Conservation (phyloP, 73 alveolate species). For the Breviolum minutum region DNA sequence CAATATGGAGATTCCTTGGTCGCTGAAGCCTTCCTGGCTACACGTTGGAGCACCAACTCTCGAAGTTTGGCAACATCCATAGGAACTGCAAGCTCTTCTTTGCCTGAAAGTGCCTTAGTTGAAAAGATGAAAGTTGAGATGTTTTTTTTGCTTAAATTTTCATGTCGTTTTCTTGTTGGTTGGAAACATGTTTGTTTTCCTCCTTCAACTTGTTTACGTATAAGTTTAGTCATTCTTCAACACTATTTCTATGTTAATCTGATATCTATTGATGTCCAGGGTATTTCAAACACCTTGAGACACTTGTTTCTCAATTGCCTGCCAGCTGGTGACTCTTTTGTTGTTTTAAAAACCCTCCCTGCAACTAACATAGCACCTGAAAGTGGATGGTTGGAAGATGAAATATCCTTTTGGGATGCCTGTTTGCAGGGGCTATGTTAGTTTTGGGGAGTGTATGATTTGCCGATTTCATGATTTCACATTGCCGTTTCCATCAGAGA, state of each 20-base stretch:
- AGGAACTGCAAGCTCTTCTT: conserved; percentile 14
- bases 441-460: no score
- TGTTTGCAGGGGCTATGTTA: no score
- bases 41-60: neutral
- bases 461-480: no score
- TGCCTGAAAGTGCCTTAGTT: conserved; percentile 17
- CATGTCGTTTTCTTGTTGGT: neutral
- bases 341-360: no score
- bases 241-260: no score
- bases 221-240: neutral
- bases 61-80: neutral
- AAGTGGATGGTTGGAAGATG: no score
- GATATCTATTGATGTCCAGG: neutral
- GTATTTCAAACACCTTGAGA: no score
- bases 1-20: conserved; percentile 34
- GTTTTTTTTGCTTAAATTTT: neutral
- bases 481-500: no score
- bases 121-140: neutral
- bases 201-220: neutral
- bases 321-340: no score
- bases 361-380: no score
- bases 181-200: neutral
- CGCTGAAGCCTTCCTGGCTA: conserved; percentile 38
- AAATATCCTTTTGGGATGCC: no score
- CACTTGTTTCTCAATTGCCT: no score